These are phyloP conservation scores for Amanita jacksonii DNA, from an alignment of 768 basidiomycete species.

Conservation along the genomic window DNA sequence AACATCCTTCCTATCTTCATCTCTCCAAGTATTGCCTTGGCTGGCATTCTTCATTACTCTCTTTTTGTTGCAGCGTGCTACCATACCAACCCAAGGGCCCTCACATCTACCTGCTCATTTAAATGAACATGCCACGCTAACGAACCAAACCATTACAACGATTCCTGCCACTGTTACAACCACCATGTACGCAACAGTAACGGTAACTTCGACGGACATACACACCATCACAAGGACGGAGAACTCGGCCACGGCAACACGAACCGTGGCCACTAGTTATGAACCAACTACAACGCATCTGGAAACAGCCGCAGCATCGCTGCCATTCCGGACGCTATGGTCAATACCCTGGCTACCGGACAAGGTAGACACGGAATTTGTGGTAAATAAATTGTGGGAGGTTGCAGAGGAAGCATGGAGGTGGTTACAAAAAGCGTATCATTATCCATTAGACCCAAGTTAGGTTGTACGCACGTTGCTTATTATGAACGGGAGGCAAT, in stretches of 20 bases:
- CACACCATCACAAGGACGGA: slow-evolving; percentile 14
- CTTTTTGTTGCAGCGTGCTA: background rate
- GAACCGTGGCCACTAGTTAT: background rate
- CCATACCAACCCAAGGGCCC: slow-evolving; percentile 8
- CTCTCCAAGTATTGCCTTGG: slow-evolving; percentile 1
- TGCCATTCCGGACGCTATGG: slow-evolving; percentile 21
- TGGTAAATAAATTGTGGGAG: slow-evolving; percentile 27
- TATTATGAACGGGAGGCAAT: background rate
- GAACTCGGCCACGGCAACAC: background rate
- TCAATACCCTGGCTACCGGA: slow-evolving; percentile 25
- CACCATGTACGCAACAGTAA: slow-evolving; percentile 21
- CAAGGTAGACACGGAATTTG: slow-evolving; percentile 15
- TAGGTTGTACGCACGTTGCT: slow-evolving; percentile 11
- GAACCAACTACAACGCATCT: slow-evolving; percentile 7
- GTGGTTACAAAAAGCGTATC: slow-evolving; percentile 38
- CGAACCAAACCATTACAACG: slow-evolving; percentile 16
- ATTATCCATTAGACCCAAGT: slow-evolving; percentile 50
- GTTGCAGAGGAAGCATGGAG: slow-evolving; percentile 36
- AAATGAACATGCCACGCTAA: slow-evolving; percentile 18
- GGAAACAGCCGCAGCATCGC: slow-evolving; percentile 5
- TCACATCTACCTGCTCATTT: slow-evolving; percentile 17
- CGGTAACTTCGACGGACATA: slow-evolving; percentile 15
- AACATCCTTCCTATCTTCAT: background rate
- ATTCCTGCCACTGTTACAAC: slow-evolving; percentile 33
- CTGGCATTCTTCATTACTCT: background rate